Conservation (phyloP, 169 alveolate species). For the Eimeria acervulina region DNA sequence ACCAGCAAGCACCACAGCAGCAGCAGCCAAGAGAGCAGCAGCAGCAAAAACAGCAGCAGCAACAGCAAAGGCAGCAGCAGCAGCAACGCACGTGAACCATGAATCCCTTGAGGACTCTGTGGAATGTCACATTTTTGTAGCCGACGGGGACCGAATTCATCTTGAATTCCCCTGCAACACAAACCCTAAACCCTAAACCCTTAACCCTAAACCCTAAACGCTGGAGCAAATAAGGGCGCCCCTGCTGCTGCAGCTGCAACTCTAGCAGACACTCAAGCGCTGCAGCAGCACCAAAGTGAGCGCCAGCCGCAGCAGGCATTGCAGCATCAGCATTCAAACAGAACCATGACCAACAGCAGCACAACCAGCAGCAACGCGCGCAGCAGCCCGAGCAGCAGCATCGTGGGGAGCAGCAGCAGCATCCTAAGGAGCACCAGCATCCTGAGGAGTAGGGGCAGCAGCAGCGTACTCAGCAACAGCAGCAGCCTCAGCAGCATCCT, state of each 20-base stretch:
- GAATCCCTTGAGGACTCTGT: conserved; percentile 87
- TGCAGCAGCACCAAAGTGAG: neutral
- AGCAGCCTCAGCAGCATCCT: neutral
- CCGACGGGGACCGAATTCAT: conserved; percentile 96
- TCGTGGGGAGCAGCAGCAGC: neutral
- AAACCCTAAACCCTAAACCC: neutral
- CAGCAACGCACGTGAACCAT: conserved; percentile 86
- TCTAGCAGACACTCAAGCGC: neutral
- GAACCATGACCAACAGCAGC: neutral
- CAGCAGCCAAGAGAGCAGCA: neutral
- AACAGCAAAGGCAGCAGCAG: neutral
- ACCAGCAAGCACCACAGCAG: neutral
- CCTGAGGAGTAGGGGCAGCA: neutral
- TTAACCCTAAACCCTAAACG: neutral
- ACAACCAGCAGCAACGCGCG: neutral
- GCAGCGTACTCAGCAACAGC: neutral
- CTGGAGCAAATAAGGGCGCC: neutral
- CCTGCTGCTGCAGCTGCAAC: neutral
- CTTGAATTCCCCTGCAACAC: conserved; percentile 95
- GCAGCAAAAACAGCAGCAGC: neutral
- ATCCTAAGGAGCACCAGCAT: neutral
- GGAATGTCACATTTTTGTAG: conserved; percentile 95
- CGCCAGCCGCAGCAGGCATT: no score
- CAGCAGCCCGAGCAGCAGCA: neutral
- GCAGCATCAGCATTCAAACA: no score